These are phyloP conservation scores for Phaseolus coccineus DNA, from an alignment of 331 rosid species.

Conservation along the genomic window DNA sequence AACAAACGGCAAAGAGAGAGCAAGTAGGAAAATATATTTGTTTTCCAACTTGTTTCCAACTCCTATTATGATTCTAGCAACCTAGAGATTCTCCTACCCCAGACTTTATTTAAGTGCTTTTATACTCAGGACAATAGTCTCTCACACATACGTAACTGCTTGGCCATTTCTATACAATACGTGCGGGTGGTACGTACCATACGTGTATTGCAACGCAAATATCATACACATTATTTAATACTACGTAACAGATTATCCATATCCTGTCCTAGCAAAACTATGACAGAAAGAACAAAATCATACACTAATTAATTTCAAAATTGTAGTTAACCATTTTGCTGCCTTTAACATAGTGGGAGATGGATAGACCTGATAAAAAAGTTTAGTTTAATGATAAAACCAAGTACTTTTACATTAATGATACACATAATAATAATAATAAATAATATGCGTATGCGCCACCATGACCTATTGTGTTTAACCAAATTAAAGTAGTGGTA, in stretches of 20 bases:
- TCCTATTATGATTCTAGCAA: slow-evolving; percentile 46
- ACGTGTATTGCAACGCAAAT: neutral
- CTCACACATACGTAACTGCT: neutral
- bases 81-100: slow-evolving; percentile 51
- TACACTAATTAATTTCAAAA: no score
- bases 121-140: slow-evolving; percentile 16
- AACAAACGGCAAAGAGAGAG: neutral
- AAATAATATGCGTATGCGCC: no score
- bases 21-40: slow-evolving; percentile 8
- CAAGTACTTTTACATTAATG: neutral
- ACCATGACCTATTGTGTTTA: slow-evolving; percentile 13
- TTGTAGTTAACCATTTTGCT: slow-evolving; percentile 11
- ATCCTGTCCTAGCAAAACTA: neutral
- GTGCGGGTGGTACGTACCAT: neutral
- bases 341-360: neutral
- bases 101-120: slow-evolving; percentile 21
- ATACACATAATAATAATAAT: neutral
- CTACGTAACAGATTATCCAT: neutral
- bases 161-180: slow-evolving; percentile 7
- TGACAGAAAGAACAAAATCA: no score
- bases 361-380: neutral
- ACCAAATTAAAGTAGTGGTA: slow-evolving; percentile 20
- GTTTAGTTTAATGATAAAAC: neutral
- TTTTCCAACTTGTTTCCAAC: slow-evolving; percentile 35
- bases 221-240: neutral